A percentile compares a stretch with the other conserved stretches of the same genome.
Conservation (phyloP, 2,329 filamentous ascomycete genomes). For the Ophiostoma australiae region DNA sequence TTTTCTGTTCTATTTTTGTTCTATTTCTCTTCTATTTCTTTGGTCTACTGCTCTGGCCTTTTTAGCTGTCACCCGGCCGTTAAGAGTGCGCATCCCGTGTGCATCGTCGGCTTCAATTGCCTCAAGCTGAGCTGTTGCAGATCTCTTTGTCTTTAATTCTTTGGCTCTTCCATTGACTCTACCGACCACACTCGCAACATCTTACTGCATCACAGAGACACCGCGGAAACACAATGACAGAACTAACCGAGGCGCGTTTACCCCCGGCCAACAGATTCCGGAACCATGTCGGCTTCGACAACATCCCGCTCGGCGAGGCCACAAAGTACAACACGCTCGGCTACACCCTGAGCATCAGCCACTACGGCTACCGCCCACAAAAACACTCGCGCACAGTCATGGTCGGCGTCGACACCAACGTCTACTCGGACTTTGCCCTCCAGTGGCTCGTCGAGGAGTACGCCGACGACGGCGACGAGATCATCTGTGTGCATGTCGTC, state of each 20-base stretch:
- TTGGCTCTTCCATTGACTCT: not conserved
- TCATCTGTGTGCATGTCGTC: conserved; percentile 82
- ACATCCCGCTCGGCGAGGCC: conserved; percentile 52
- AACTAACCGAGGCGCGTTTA: conserved; percentile 25
- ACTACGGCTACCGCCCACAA: conserved; percentile 76
- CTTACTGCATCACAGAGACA: not conserved
- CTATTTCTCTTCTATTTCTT: too few relatives aligned
- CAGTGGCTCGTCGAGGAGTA: conserved; percentile 90
- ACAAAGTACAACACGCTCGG: conserved; percentile 59
- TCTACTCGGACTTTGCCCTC: conserved; percentile 86
- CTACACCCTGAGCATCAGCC: conserved; percentile 77
- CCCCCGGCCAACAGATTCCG: conserved; percentile 49
- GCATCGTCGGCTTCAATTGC: not conserved
- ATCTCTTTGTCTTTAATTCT: not conserved
- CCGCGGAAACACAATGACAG: not conserved
- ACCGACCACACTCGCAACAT: too few relatives aligned
- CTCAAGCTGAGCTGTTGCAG: not conserved
- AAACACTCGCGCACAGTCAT: conserved; percentile 83
- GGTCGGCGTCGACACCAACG: conserved; percentile 84
- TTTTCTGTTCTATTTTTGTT: too few relatives aligned
- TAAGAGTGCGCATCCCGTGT: too few relatives aligned
- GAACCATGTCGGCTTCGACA: conserved; percentile 58
- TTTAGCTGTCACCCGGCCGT: too few relatives aligned
- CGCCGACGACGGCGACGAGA: conserved; percentile 88
- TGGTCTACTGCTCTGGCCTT: too few relatives aligned